Evolutionary conservation across 495 filamentous ascomycete species (phyloP), one percentile per base, ranked within the genome.

Genomic region (Talaromyces trachyspermus): DNA sequence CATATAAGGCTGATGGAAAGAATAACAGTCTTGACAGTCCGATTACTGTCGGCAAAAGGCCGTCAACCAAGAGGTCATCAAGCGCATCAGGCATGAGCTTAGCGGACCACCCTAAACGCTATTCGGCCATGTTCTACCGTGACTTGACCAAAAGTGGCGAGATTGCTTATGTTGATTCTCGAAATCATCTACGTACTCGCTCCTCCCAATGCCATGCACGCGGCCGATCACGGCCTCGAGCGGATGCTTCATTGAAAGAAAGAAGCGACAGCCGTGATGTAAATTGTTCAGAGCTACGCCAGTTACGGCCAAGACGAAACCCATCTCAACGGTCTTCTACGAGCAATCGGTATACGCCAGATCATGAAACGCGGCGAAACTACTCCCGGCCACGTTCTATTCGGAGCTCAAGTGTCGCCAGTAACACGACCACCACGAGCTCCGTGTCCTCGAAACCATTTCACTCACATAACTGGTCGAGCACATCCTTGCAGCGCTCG

Each of bases 81-180:
- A 46, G 27, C 14, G 44, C 44, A 4, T 46, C 44, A 5, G 44
- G 22, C 2, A 24, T 46, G 32, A 36, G 17, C 5, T 11, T 22
- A 0, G 8, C 29, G 11, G 44, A 46, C 32, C 44, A 30, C 30
- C 37, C 44, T 12, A 46, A 46, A 15, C 44, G 44, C 0, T 46
- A 46, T 19, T 46, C 44, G n/a, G 32, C 44, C 27, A 46, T 46
- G 30, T 46, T 46, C 32, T 36, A 22, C 19, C 44, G 44, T 1
- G 44, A 46, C n/a, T 30, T 44, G 24, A 30, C 15, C 8, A n/a
- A 32, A 14, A 24, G 37, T 22, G 44, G 44, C 29, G 30, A 37
- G 11, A 11, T 26, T 1, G 22, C 32, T 25, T 46, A 46, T n/a
- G 9, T 12, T n/a, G 44, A 46, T 35, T 25, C 32, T 19, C 44